Conservation (phyloP, 2,329 filamentous ascomycete genomes). For the Biscogniauxia sp. region DNA sequence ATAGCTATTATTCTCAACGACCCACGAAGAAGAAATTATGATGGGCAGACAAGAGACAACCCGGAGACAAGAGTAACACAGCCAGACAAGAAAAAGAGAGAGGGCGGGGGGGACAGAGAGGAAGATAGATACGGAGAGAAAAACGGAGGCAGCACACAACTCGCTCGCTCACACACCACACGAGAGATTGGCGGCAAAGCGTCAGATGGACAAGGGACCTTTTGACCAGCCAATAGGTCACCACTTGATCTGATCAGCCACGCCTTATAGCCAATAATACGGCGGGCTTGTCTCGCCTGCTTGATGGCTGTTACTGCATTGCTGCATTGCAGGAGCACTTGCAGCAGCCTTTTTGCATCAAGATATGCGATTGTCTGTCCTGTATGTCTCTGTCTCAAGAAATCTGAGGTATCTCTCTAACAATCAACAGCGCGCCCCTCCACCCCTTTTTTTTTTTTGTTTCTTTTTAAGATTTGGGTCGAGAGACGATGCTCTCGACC, state of each 20-base stretch:
- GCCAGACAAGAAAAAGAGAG: background rate
- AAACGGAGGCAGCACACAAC: background rate
- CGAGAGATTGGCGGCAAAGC: conserved; percentile 16
- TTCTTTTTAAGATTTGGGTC: background rate
- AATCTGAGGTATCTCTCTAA: background rate
- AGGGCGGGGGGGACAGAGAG: background rate
- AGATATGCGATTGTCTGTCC: conserved; percentile 9
- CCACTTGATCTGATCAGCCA: conserved; percentile 19
- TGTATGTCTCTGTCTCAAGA: background rate
- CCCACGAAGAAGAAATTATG: background rate
- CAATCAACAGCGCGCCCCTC: background rate
- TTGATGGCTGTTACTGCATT: conserved; percentile 10
- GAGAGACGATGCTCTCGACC: background rate
- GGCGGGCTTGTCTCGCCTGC: conserved; percentile 7
- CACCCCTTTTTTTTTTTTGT: too few species aligned
- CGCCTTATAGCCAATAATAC: conserved; percentile 14
- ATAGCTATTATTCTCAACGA: background rate
- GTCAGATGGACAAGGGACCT: conserved; percentile 20
- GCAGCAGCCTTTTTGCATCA: conserved; percentile 10
- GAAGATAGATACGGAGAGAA: background rate
- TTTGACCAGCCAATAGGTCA: conserved; percentile 16
- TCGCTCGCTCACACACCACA: too few species aligned
- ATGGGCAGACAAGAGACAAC: conserved; percentile 3
- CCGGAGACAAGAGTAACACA: background rate
- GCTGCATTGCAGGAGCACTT: conserved; percentile 11